These are phyloP conservation scores for Rutstroemia sp. DNA, from an alignment of 2,329 filamentous ascomycete genomes.

Conservation along the genomic window DNA sequence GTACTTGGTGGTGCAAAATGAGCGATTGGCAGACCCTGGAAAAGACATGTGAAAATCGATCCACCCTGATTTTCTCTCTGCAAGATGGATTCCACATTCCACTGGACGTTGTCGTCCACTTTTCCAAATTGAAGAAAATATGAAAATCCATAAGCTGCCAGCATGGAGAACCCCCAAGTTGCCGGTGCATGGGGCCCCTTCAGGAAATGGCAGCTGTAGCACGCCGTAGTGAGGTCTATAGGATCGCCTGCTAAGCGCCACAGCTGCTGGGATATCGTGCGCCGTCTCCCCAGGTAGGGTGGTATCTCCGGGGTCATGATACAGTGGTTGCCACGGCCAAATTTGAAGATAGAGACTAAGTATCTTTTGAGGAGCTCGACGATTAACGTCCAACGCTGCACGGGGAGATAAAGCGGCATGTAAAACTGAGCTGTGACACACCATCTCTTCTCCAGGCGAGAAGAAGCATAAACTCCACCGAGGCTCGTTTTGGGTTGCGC, in stretches of 20 bases:
- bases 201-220: neutral
- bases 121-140: neutral
- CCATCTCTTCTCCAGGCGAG: neutral
- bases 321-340: conserved; percentile 1
- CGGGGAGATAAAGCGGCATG: neutral
- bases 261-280: neutral
- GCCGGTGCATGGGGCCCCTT: neutral
- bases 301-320: conserved; percentile 1
- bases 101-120: neutral
- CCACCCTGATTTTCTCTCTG: neutral
- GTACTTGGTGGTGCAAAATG: neutral
- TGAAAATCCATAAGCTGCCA: too few species aligned
- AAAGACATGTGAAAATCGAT: conserved; percentile 7
- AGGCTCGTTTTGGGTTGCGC: neutral
- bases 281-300: neutral
- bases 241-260: conserved; percentile 4
- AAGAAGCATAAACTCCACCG: neutral
- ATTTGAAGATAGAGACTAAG: conserved; percentile 6
- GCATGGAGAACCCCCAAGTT: neutral
- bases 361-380: neutral
- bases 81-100: neutral
- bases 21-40: neutral
- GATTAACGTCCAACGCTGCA: neutral
- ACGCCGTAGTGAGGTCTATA: neutral
- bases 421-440: neutral